Base-by-base conservation (phyloP, 1,139 yeast genomes). In the Debaryomyces singareniensis region DNA sequence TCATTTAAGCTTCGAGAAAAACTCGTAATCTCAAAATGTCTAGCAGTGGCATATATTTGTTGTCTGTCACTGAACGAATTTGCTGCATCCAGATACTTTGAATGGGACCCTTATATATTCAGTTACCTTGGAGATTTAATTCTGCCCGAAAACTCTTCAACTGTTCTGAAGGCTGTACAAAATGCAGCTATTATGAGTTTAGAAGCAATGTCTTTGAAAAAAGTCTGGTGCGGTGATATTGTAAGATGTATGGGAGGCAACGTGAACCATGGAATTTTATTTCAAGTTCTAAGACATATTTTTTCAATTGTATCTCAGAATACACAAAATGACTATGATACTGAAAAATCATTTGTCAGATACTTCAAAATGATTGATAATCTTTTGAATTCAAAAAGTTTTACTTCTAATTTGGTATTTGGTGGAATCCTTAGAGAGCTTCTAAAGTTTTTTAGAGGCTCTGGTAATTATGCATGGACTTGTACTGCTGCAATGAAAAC, bases 201-300 rank as follows among this genome's bases (percentile, higher is more conserved):
- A 36, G 85, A 84, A 38, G 75, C 80, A 37, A 75, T 86, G 11
- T 74, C 95, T 2, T 61, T 72, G 27, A 80, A 78, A 45, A 75
- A 77, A 30, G 70, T 71, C 3, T 81, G 89, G 73, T 79, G 91
- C 14, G 68, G 80, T 28, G 96, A 89, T 40, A 68, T 89, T 21
- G 68, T 87, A 33, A 68, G 86, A 36, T 77, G 86, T n/a, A 57
- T 87, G 43, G 86, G 93, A n/a, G 96, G 93, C 4, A 86, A 86
- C 47, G 87, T 89, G 22, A 78, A 78, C 35, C 96, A 89, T 53
- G 97, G 97, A 0, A 58, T 78, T 5, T 49, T 89, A 26, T 84
- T 81, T 58, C 89, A 84, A 45, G 70, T 80, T 27, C 55, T 89
- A 24, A 70, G 93, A 38, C 65, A 65, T 29, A 71, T 85, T 15